phyloP scores from a whole-genome alignment of 768 basidiomycete species.

The Psilocybe cubensis region DNA sequence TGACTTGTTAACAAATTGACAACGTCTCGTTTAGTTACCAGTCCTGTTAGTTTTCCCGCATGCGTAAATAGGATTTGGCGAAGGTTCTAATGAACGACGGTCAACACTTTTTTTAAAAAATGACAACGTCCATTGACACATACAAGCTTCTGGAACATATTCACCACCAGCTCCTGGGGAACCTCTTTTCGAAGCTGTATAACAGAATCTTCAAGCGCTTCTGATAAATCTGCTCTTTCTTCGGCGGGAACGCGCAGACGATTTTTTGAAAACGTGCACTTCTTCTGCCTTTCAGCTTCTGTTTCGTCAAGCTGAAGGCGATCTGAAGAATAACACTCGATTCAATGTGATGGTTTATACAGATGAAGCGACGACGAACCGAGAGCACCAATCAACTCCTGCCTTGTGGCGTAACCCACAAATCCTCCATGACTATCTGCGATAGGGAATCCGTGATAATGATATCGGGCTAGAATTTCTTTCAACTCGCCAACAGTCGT shows the following conservation, averaged over 20 bases:
- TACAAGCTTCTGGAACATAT: slow-evolving; percentile 77
- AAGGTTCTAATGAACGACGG: slow-evolving; percentile 59
- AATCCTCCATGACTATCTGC: slow-evolving; percentile 49
- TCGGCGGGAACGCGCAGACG: slow-evolving; percentile 27
- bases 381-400: slow-evolving; percentile 45
- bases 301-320: slow-evolving; percentile 33
- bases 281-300: slow-evolving; percentile 28
- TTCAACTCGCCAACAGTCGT: slow-evolving; percentile 55
- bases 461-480: slow-evolving; percentile 44
- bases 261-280: slow-evolving; percentile 46
- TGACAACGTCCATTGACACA: slow-evolving; percentile 9
- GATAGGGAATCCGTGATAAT: slow-evolving; percentile 71
- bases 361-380: slow-evolving; percentile 28
- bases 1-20: slow-evolving; percentile 61
- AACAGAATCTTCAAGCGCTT: slow-evolving; percentile 49
- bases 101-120: no score
- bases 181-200: slow-evolving; percentile 71
- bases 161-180: slow-evolving; percentile 71
- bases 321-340: slow-evolving; percentile 18
- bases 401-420: slow-evolving; percentile 64
- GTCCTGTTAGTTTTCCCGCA: slow-evolving; percentile 59
- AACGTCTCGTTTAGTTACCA: slow-evolving; percentile 72
- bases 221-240: slow-evolving; percentile 40
- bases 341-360: neutral
- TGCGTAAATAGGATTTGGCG: slow-evolving; percentile 71